Evolutionary conservation across 768 basidiomycete genomes (phyloP), one percentile per base, ranked within the genome.

Genomic region (Boletus patriciae): DNA sequence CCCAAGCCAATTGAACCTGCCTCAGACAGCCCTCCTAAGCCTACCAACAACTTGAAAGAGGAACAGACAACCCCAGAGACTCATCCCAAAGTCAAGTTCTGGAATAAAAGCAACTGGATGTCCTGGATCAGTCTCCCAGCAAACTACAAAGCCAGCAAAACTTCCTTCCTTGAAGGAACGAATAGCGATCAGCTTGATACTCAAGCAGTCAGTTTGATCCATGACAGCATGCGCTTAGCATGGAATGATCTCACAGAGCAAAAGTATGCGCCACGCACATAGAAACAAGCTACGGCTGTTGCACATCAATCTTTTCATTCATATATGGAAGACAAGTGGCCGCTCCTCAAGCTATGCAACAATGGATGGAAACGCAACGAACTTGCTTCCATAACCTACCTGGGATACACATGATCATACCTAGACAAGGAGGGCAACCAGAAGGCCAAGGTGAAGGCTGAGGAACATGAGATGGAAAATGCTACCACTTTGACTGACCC

Each of bases 361-460:
- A 40, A 55, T 27, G 21, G 58, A 2, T 59, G 58, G 54, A 59
- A 59, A 27, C 27, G 55, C 0, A 31, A 56, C 7, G 33, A 55
- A 9, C 15, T 59, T 4, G 29, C 54, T 19, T 43, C 18, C 2
- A 16, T 37, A 13, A 37, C 41, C 10, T 51, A 55, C 29, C 40
- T 44, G 6, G 40, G 41, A 29, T 55, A 54, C 54, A 25, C 38
- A n/a, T 1, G 21, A 9, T 10, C 34, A 9, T 50, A 59, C 19
- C 41, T 59, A 25, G 18, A 50, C 13, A 13, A 40, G 9, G 21
- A 42, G 11, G 46, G 46, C 11, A 34, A 50, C 15, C 29, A 34
- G 48, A 46, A 46, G 12, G 50, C 29, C 44, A 50, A 36, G 42
- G 50, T 25, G 54, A 49, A 21, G 27, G 51, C 7, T 12, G 44